These are phyloP conservation scores for Cladosporium sphaerospermum DNA, from an alignment of 2,329 filamentous ascomycete genomes.

Conservation along the genomic window DNA sequence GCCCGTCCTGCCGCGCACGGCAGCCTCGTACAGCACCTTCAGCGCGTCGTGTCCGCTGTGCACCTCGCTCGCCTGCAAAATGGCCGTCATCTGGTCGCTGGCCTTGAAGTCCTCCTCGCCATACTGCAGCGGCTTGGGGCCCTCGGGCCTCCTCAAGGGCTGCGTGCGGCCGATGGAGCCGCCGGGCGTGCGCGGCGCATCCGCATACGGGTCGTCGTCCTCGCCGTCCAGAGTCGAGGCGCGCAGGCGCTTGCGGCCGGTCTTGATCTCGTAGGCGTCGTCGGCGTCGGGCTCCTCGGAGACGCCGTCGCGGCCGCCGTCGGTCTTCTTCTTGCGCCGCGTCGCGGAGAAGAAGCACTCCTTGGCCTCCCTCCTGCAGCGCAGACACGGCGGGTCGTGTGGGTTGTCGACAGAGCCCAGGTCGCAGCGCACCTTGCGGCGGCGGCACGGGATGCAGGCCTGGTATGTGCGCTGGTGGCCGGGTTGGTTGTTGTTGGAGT, in stretches of 20 bases:
- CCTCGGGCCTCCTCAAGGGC: conserved; percentile 57
- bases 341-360: conserved; percentile 96
- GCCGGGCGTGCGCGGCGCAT: conserved; percentile 58
- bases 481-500: conserved; percentile 7
- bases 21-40: conserved; percentile 85
- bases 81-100: conserved; percentile 54
- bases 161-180: conserved; percentile 60
- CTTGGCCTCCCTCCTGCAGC: conserved; percentile 91
- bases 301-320: conserved; percentile 33
- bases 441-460: conserved; percentile 50
- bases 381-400: conserved; percentile 84
- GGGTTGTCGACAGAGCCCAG: conserved; percentile 80
- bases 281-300: conserved; percentile 37
- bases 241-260: conserved; percentile 62
- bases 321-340: conserved; percentile 79
- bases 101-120: conserved; percentile 51
- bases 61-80: conserved; percentile 60
- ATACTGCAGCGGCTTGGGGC: conserved; percentile 29
- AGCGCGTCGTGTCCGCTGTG: conserved; percentile 91
- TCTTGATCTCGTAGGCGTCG: conserved; percentile 62
- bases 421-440: conserved; percentile 53
- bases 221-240: conserved; percentile 32
- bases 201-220: conserved; percentile 46
- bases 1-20: conserved; percentile 43
- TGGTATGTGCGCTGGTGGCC: conserved; percentile 24